phyloP scores from a whole-genome alignment of 352 stramenopile genomes.

The Phytophthora cryptogea region DNA sequence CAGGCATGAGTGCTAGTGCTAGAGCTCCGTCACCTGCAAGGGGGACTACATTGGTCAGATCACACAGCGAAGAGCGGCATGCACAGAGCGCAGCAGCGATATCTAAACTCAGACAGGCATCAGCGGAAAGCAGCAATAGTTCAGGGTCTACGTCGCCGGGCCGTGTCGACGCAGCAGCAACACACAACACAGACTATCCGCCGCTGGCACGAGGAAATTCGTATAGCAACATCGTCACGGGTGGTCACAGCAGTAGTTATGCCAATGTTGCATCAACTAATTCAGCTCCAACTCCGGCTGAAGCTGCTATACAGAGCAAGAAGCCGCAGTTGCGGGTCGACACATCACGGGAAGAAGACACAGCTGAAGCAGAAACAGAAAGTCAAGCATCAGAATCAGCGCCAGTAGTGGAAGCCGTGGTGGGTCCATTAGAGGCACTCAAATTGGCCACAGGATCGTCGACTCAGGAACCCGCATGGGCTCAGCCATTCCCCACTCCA shows the following conservation, averaged over 20 bases:
- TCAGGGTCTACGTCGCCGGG: constrained; percentile 32
- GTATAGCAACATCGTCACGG: constrained; percentile 58
- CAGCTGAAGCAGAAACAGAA: constrained; percentile 2
- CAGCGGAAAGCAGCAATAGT: constrained; percentile 29
- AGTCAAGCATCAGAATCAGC: not conserved
- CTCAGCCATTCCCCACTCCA: constrained; percentile 66
- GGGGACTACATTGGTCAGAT: constrained; percentile 25
- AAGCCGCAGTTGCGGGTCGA: constrained; percentile 61
- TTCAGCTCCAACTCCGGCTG: constrained; percentile 4
- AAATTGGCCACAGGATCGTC: constrained; percentile 71
- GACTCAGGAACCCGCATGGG: constrained; percentile 66
- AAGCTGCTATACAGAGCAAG: constrained; percentile 9
- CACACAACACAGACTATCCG: constrained; percentile 28
- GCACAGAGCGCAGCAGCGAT: constrained; percentile 78
- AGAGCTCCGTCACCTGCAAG: constrained; percentile 30
- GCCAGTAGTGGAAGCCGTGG: constrained; percentile 31
- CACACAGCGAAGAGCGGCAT: constrained; percentile 50
- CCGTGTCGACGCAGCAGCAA: constrained; percentile 12
- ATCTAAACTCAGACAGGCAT: constrained; percentile 58
- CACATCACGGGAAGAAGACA: constrained; percentile 40
- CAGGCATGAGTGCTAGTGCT: constrained; percentile 22
- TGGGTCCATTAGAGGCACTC: constrained; percentile 69
- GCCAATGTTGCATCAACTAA: constrained; percentile 1
- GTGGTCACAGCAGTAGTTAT: constrained; percentile 31
- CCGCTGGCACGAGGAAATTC: constrained; percentile 34